Percentiles rank a stretch among this genome's conserved stretches.
These are phyloP conservation scores for Scedosporium apiospermum DNA, from an alignment of 2,329 filamentous ascomycete species.

Conservation along the genomic window DNA sequence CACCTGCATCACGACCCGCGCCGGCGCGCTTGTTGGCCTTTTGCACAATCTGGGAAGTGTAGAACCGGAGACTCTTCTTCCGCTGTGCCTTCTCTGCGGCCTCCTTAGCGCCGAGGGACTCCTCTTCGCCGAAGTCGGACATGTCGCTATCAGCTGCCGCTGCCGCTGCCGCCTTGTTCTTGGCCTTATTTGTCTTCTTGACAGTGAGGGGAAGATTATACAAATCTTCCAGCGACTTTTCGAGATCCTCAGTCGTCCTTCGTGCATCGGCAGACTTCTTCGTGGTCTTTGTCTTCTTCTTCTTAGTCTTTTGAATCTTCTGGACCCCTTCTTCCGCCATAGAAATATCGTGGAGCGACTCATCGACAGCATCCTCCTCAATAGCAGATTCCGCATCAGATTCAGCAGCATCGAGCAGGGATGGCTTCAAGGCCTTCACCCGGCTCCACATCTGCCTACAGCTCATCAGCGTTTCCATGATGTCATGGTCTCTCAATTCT, in stretches of 20 bases:
- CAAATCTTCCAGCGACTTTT: constrained; percentile 62
- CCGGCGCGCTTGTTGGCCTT: constrained; percentile 79
- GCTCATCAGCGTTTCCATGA: constrained; percentile 77
- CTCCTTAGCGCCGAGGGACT: constrained; percentile 63
- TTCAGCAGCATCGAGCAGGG: constrained; percentile 27
- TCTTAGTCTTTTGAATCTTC: constrained; percentile 18
- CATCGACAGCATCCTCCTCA: constrained; percentile 15
- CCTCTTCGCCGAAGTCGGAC: constrained; percentile 92
- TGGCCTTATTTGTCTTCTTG: constrained; percentile 33
- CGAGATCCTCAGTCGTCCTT: constrained; percentile 52
- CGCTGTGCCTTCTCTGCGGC: constrained; percentile 79
- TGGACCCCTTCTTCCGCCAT: constrained; percentile 19
- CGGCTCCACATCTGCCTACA: constrained; percentile 74
- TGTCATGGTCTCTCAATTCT: constrained; percentile 79
- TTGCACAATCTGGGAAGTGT: constrained; percentile 94
- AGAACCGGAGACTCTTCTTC: constrained; percentile 92
- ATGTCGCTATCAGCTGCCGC: constrained; percentile 40
- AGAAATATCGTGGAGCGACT: constrained; percentile 13
- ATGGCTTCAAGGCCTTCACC: constrained; percentile 54
- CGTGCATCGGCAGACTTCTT: constrained; percentile 25
- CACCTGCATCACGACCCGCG: constrained; percentile 64
- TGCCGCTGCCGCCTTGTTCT: constrained; percentile 20
- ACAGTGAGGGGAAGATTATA: constrained; percentile 46
- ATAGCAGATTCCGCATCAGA: constrained; percentile 17
- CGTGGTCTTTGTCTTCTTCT: constrained; percentile 22